A percentile compares a stretch with the other conserved stretches of the same genome.
These are phyloP conservation scores for Rosa multiflora DNA, from an alignment of 306 rosid genomes.

Conservation along the genomic window DNA sequence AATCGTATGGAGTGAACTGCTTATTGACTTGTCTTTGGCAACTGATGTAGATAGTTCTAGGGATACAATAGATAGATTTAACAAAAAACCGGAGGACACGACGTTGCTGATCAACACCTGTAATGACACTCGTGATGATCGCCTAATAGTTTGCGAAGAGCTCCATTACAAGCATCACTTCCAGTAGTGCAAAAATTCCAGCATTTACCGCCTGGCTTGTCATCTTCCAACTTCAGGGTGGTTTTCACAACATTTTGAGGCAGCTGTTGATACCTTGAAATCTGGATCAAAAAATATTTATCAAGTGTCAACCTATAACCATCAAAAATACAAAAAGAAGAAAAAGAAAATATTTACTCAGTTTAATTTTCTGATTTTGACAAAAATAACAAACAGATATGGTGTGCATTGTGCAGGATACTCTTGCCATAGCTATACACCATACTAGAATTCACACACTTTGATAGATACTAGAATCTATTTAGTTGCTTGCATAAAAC, in stretches of 20 bases:
- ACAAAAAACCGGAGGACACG: neutral
- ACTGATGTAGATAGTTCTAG: neutral
- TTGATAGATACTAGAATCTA: too few species aligned
- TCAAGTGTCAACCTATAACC: neutral
- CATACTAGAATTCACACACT: too few species aligned
- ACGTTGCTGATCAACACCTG: neutral
- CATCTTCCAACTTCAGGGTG: neutral
- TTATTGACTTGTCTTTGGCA: neutral
- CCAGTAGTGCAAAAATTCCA: neutral
- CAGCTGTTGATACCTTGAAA: neutral
- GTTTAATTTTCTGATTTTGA: neutral
- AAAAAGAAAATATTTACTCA: neutral
- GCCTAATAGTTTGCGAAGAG: neutral
- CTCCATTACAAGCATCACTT: neutral
- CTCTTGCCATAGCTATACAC: neutral
- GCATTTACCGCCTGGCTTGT: neutral
- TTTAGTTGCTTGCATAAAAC: too few species aligned
- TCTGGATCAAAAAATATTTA: neutral
- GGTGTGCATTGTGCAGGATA: too few species aligned
- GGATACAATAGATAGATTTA: neutral
- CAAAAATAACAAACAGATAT: too few species aligned
- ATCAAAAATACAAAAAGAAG: neutral
- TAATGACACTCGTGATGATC: neutral
- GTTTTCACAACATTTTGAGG: neutral
- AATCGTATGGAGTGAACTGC: neutral